A percentile compares a stretch with the other conserved stretches of the same genome.
Evolutionary conservation across 176 grass and related monocot species (phyloP).

Genomic region (Oryza nivara): DNA sequence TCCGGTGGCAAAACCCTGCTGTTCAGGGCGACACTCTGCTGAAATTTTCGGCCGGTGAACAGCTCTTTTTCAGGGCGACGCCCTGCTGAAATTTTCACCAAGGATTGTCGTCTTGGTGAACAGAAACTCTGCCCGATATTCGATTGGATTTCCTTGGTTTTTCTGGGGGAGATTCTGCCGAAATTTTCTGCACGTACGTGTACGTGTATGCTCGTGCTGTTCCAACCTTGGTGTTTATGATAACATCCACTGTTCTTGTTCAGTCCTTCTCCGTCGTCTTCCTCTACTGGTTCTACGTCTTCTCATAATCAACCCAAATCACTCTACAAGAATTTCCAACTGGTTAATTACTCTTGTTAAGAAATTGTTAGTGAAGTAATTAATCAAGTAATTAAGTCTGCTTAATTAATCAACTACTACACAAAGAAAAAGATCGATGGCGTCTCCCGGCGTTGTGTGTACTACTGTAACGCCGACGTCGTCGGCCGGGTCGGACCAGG

Average conservation of each 20-base stretch:
- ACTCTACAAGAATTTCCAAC: not conserved
- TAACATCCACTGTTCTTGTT: conserved; percentile 67
- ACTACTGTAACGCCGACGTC: not conserved
- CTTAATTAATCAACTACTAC: not conserved
- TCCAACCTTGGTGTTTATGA: conserved; percentile 56
- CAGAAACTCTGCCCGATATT: conserved; percentile 24
- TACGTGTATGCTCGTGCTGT: not conserved
- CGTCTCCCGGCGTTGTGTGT: conserved; percentile 33
- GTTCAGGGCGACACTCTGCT: conserved; percentile 30
- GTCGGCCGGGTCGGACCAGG: conserved; percentile 3
- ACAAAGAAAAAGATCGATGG: conserved; percentile 38
- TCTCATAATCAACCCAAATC: conserved; percentile 58
- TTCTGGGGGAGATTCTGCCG: conserved; percentile 32
- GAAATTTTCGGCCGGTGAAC: conserved; percentile 18
- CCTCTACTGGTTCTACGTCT: conserved; percentile 97
- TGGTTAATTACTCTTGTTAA: conserved; percentile 7
- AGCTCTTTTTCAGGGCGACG: not conserved
- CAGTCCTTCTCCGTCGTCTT: conserved; percentile 91
- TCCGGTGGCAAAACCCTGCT: not conserved
- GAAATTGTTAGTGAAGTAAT: conserved; percentile 11
- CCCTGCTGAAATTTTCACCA: too few relatives aligned
- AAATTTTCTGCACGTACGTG: conserved; percentile 26
- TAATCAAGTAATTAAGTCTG: conserved; percentile 22
- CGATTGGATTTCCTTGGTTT: not conserved
- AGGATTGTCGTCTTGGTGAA: not conserved